Percentiles rank a stretch among this genome's conserved stretches.
Evolutionary conservation across 805 yeast species (phyloP).

Genomic region (Zygoascus flipseniorum): DNA sequence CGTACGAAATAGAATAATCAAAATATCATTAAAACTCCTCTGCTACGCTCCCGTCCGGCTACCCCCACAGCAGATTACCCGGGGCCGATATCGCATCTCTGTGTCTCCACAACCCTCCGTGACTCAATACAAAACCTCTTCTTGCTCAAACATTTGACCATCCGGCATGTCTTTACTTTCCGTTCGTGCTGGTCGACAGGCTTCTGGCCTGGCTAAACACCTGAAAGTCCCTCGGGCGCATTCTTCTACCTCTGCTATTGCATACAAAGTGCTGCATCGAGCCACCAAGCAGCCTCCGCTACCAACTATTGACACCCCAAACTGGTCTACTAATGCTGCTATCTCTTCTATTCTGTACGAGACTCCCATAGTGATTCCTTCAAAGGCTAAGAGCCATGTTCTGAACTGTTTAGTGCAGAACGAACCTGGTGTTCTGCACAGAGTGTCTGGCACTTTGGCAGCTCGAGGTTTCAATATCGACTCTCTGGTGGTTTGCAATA

Average conservation of each 20-base stretch:
- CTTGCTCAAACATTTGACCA: no score
- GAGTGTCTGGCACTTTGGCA: slow-evolving; percentile 90
- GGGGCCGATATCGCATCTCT: background rate
- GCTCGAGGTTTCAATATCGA: slow-evolving; percentile 98
- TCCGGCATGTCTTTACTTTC: background rate
- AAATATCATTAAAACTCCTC: background rate
- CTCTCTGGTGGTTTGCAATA: slow-evolving; percentile 91
- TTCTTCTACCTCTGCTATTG: slow-evolving; percentile 81
- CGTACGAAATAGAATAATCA: no score
- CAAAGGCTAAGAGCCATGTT: slow-evolving; percentile 76
- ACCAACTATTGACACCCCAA: slow-evolving; percentile 88
- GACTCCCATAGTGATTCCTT: slow-evolving; percentile 53
- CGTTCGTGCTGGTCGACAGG: background rate
- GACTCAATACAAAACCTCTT: background rate
- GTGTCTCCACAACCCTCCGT: background rate
- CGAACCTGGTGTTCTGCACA: slow-evolving; percentile 95
- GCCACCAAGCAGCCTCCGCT: slow-evolving; percentile 81
- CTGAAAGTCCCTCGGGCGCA: background rate
- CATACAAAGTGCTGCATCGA: slow-evolving; percentile 86
- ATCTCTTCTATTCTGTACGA: slow-evolving; percentile 93
- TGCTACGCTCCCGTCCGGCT: background rate
- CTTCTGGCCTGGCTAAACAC: background rate
- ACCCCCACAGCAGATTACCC: background rate
- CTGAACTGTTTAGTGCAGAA: slow-evolving; percentile 95
- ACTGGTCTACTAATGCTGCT: slow-evolving; percentile 94